Evolutionary conservation across 2,329 filamentous ascomycete genomes (phyloP).

Genomic region (Exophiala sideris): DNA sequence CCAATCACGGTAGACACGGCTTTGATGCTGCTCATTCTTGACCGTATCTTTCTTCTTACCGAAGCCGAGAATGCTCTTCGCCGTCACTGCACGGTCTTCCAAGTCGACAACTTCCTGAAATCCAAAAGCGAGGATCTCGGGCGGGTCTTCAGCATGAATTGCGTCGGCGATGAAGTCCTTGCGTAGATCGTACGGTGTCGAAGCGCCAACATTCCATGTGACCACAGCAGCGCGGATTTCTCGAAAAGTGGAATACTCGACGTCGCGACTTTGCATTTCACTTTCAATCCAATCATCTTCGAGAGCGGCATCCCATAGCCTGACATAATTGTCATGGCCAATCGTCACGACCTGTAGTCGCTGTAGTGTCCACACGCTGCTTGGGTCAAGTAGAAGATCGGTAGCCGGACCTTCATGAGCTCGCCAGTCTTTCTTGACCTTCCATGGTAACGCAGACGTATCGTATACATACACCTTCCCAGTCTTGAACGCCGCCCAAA

Average conservation of each 20-base stretch:
- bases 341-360: constrained; percentile 80
- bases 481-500: constrained; percentile 94
- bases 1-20: constrained; percentile 96
- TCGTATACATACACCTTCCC: constrained; percentile 94
- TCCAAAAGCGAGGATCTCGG: constrained; percentile 90
- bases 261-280: constrained; percentile 79
- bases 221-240: constrained; percentile 76
- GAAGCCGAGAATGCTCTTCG: constrained; percentile 84
- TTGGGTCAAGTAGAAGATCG: constrained; percentile 71
- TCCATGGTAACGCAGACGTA: constrained; percentile 76
- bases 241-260: constrained; percentile 79
- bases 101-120: constrained; percentile 98
- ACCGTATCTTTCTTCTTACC: constrained; percentile 71
- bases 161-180: constrained; percentile 76
- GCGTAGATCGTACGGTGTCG: constrained; percentile 78
- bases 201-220: constrained; percentile 97
- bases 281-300: constrained; percentile 92
- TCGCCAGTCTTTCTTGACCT: constrained; percentile 89
- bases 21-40: constrained; percentile 85
- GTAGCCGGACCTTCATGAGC: constrained; percentile 82
- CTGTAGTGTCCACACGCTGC: constrained; percentile 81
- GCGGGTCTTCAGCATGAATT: constrained; percentile 69
- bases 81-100: constrained; percentile 94
- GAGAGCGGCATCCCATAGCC: constrained; percentile 86
- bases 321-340: constrained; percentile 79